These are phyloP conservation scores for Rhodamnia rubescens DNA, from an alignment of 345 rosid genomes.

Conservation along the genomic window DNA sequence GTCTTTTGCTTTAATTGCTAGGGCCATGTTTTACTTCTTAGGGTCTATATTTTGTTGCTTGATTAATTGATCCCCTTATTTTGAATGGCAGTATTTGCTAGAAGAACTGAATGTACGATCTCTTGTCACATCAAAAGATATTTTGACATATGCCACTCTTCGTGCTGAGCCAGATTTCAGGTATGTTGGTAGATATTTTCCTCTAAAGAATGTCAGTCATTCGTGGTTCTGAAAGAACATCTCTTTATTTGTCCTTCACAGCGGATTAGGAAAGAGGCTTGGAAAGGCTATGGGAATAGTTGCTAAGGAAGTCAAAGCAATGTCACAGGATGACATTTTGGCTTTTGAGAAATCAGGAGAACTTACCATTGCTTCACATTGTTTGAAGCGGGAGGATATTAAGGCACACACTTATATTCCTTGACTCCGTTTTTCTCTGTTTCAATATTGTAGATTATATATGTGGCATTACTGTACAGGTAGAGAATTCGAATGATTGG, in stretches of 20 bases:
- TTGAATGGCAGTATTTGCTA: slow-evolving; percentile 60
- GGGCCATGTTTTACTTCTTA: background rate
- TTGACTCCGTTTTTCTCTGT: background rate
- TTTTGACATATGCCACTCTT: slow-evolving; percentile 74
- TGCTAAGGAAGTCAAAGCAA: slow-evolving; percentile 68
- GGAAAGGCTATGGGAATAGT: slow-evolving; percentile 91
- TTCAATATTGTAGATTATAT: background rate
- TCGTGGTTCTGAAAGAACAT: background rate
- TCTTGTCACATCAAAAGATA: slow-evolving; percentile 69
- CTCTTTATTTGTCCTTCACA: slow-evolving; percentile 15
- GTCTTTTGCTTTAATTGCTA: background rate
- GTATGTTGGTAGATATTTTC: slow-evolving; percentile 21
- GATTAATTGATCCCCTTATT: background rate
- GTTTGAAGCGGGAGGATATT: slow-evolving; percentile 58
- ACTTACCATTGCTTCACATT: slow-evolving; percentile 62
- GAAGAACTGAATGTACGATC: slow-evolving; percentile 88
- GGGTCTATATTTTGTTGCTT: background rate
- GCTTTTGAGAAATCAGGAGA: slow-evolving; percentile 69
- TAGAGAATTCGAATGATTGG: background rate
- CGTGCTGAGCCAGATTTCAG: slow-evolving; percentile 98
- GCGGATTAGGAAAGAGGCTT: slow-evolving; percentile 82
- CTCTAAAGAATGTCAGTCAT: background rate
- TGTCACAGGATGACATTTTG: slow-evolving; percentile 80
- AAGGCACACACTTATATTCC: slow-evolving; percentile 28
- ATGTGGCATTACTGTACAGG: background rate